Conservation (phyloP, 768 basidiomycete species). For the Stropharia rugosoannulata region DNA sequence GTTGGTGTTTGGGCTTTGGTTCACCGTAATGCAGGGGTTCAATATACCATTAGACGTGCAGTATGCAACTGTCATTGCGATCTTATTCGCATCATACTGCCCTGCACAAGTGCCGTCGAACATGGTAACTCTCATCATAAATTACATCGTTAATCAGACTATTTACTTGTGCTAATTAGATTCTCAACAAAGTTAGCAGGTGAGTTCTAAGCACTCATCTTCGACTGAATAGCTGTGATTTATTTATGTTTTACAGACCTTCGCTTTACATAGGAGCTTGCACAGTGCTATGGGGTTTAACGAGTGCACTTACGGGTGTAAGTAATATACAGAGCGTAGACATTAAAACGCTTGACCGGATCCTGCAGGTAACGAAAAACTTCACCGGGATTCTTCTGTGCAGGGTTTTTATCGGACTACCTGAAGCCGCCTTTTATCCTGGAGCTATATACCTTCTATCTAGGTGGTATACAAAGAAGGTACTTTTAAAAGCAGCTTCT, state of each 20-base stretch:
- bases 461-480: constrained; percentile 63
- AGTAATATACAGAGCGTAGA: constrained; percentile 5
- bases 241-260: constrained; percentile 39
- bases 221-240: not conserved
- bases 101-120: constrained; percentile 69
- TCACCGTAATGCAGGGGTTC: not conserved
- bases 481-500: constrained; percentile 7
- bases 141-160: not conserved
- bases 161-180: constrained; percentile 26
- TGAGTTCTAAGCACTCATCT: constrained; percentile 16
- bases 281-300: constrained; percentile 62
- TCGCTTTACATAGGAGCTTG: constrained; percentile 61
- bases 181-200: constrained; percentile 55
- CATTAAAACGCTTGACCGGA: not conserved
- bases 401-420: constrained; percentile 61
- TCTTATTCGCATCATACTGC: constrained; percentile 48
- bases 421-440: constrained; percentile 69
- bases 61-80: constrained; percentile 24
- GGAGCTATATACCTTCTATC: constrained; percentile 48
- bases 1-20: constrained; percentile 19
- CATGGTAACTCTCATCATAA: constrained; percentile 38
- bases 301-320: constrained; percentile 63
- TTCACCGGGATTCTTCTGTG: constrained; percentile 55
- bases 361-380: constrained; percentile 48
- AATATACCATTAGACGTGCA: constrained; percentile 22